Conservation (phyloP, 2,329 filamentous ascomycete genomes). For the Thelonectria rubi region DNA sequence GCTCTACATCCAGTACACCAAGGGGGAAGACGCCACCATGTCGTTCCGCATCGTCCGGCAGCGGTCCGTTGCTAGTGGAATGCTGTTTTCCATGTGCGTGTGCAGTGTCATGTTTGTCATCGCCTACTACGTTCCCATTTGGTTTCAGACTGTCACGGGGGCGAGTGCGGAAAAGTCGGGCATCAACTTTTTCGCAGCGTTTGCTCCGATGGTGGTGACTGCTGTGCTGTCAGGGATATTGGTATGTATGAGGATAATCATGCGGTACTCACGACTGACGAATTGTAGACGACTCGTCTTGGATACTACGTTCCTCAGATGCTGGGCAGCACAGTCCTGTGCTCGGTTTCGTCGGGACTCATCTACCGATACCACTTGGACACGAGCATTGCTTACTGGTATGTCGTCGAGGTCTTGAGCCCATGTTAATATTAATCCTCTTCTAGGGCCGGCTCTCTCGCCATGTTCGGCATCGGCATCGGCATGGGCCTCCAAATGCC, state of each 20-base stretch:
- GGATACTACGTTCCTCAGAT: constrained; percentile 32
- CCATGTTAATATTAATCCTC: not conserved
- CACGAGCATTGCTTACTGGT: constrained; percentile 5
- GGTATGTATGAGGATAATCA: not conserved
- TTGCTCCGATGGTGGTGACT: not conserved
- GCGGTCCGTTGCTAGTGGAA: not conserved
- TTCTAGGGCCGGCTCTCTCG: constrained; percentile 14
- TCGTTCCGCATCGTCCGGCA: not conserved
- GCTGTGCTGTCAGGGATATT: not conserved
- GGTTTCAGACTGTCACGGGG: constrained; percentile 13
- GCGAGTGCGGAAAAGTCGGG: constrained; percentile 11
- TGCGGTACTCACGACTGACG: too few relatives aligned
- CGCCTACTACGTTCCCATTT: constrained; percentile 7
- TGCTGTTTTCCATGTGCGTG: not conserved
- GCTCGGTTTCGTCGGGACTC: constrained; percentile 15
- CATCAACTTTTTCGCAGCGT: constrained; percentile 1
- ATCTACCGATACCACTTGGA: constrained; percentile 14
- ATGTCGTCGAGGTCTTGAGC: not conserved
- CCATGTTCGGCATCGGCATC: constrained; percentile 26
- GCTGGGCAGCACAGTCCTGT: constrained; percentile 17
- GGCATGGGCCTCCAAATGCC: constrained; percentile 28
- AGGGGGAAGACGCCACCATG: not conserved
- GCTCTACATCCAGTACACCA: not conserved
- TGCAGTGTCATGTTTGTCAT: not conserved
- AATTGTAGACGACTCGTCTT: not conserved